Evolutionary conservation across 2,329 filamentous ascomycete genomes (phyloP).

Genomic region (Fusarium papillatum): DNA sequence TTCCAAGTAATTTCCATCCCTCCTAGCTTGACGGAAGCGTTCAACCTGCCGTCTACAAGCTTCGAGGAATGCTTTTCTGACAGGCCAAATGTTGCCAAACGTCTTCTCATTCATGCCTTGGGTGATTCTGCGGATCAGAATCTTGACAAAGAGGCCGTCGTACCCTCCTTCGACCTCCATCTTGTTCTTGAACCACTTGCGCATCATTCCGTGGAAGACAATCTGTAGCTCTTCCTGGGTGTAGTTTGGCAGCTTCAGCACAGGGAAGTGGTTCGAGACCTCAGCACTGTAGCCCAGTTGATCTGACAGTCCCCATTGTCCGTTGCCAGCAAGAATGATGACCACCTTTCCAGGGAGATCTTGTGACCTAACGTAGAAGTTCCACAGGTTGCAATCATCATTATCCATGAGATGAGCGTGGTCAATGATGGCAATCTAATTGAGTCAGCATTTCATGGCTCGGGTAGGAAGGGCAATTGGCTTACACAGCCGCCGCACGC

Average conservation of each 20-base stretch:
- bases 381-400: conserved; percentile 46
- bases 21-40: conserved; percentile 59
- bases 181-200: conserved; percentile 63
- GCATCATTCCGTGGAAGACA: conserved; percentile 69
- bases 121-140: conserved; percentile 72
- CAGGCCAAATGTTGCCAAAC: conserved; percentile 78
- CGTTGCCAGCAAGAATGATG: conserved; percentile 46
- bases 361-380: conserved; percentile 42
- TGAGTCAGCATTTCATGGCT: conserved; percentile 14
- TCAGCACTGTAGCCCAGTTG: conserved; percentile 69
- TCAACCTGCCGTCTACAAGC: conserved; percentile 69
- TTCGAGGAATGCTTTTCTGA: conserved; percentile 69
- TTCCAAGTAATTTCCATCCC: conserved; percentile 39
- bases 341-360: conserved; percentile 46
- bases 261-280: conserved; percentile 44
- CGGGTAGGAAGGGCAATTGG: background rate
- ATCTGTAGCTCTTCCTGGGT: conserved; percentile 70
- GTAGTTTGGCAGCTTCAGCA: conserved; percentile 76
- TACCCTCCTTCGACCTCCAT: conserved; percentile 73
- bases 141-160: conserved; percentile 72
- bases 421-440: conserved; percentile 46
- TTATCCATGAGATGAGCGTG: conserved; percentile 46
- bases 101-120: conserved; percentile 71
- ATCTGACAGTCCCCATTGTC: conserved; percentile 68
- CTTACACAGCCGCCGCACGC: conserved; percentile 70